Conservation (phyloP, 2,329 filamentous ascomycete species). For the Alternaria sp. region DNA sequence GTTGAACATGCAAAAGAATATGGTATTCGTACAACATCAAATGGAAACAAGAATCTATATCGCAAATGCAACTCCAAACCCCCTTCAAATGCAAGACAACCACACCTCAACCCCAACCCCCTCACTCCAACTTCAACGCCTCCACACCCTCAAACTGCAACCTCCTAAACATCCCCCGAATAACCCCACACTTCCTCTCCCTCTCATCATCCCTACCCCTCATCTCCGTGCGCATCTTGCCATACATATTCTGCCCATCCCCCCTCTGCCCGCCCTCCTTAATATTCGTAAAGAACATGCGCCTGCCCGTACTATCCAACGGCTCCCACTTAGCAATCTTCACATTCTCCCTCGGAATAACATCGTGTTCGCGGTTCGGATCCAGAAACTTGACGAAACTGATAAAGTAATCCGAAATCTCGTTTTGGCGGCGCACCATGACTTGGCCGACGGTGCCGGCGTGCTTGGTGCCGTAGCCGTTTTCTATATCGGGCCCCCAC, state of each 20-base stretch:
- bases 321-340: slow-evolving; percentile 28
- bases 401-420: slow-evolving; percentile 42
- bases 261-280: slow-evolving; percentile 31
- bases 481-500: slow-evolving; percentile 36
- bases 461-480: slow-evolving; percentile 44
- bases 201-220: slow-evolving; percentile 25
- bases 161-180: slow-evolving; percentile 31
- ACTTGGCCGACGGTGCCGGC: slow-evolving; percentile 42
- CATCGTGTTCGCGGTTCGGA: slow-evolving; percentile 32
- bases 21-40: background rate
- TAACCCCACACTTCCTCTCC: slow-evolving; percentile 24
- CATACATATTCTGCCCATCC: slow-evolving; percentile 28
- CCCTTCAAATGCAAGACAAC: background rate
- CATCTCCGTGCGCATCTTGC: slow-evolving; percentile 31
- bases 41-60: background rate
- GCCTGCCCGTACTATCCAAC: slow-evolving; percentile 25
- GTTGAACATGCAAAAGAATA: background rate
- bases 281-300: slow-evolving; percentile 41
- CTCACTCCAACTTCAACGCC: slow-evolving; percentile 17
- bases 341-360: background rate
- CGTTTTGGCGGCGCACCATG: slow-evolving; percentile 36
- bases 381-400: slow-evolving; percentile 42
- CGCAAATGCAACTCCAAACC: background rate
- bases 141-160: slow-evolving; percentile 34
- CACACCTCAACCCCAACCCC: background rate